These are phyloP conservation scores for Lentinula guzmanii DNA, from an alignment of 768 basidiomycete species.

Conservation along the genomic window DNA sequence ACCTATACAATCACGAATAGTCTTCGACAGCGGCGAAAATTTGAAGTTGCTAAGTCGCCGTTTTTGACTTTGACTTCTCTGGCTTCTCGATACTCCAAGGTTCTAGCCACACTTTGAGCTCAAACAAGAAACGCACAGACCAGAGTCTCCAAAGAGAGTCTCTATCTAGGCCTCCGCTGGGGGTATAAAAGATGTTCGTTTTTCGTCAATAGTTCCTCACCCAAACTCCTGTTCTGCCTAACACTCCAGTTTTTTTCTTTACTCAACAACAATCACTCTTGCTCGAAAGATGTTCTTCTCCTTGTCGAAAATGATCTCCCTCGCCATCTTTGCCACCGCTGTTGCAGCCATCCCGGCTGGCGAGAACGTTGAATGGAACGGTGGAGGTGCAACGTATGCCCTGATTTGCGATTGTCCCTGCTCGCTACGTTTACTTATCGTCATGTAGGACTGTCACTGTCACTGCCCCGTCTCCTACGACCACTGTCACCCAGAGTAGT, in stretches of 20 bases:
- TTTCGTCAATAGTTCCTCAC: not conserved
- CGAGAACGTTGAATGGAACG: constrained; percentile 7
- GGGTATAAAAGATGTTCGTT: not conserved
- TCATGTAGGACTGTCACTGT: constrained; percentile 10
- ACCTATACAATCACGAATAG: not conserved
- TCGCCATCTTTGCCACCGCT: constrained; percentile 13
- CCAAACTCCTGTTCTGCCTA: not conserved
- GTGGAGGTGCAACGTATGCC: not conserved
- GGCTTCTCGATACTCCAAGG: not conserved
- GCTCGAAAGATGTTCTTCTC: constrained; percentile 20
- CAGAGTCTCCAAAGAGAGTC: not conserved
- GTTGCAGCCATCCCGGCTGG: not conserved
- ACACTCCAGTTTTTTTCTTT: not conserved
- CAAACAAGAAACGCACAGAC: not conserved
- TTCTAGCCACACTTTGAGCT: not conserved
- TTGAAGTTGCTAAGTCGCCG: not conserved
- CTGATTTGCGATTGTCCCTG: too few species aligned
- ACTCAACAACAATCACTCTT: not conserved
- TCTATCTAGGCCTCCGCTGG: not conserved
- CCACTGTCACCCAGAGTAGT: constrained; percentile 14
- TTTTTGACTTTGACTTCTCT: not conserved
- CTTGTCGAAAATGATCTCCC: constrained; percentile 14
- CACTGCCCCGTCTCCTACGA: constrained; percentile 3
- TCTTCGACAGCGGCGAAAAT: not conserved
- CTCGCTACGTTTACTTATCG: not conserved